Evolutionary conservation across 108 stramenopile species (phyloP).

Genomic region (Skeletonema menzelii): DNA sequence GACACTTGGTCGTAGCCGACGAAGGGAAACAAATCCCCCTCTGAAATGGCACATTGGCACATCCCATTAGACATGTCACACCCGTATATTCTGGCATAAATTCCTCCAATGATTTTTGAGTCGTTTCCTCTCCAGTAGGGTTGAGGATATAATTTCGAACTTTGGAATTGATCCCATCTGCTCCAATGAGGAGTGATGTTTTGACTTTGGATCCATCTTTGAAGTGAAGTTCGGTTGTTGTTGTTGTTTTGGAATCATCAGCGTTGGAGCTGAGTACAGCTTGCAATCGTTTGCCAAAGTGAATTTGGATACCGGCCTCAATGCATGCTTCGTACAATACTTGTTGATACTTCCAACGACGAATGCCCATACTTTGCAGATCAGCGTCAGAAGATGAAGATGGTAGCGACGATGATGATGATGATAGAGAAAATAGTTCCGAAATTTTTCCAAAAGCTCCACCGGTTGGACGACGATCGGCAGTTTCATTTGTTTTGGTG

Average conservation of each 20-base stretch:
- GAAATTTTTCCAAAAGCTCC: conserved; percentile 11
- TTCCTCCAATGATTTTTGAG: conserved; percentile 33
- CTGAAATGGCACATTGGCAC: conserved; percentile 34
- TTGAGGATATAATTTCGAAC: conserved; percentile 53
- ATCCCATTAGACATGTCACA: conserved; percentile 66
- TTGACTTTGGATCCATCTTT: conserved; percentile 50
- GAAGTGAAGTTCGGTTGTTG: conserved; percentile 47
- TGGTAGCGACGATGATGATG: not conserved
- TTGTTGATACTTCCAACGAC: conserved; percentile 62
- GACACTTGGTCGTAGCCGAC: conserved; percentile 60
- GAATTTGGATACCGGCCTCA: conserved; percentile 41
- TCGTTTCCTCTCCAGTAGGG: conserved; percentile 7
- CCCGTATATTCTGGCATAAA: conserved; percentile 44
- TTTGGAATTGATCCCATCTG: conserved; percentile 67
- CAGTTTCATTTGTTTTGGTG: not conserved
- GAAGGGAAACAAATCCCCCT: conserved; percentile 60
- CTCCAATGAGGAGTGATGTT: conserved; percentile 50
- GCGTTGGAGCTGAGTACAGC: not conserved
- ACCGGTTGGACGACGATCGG: conserved; percentile 27
- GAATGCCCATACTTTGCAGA: conserved; percentile 53
- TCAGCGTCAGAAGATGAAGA: conserved; percentile 32
- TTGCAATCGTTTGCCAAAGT: conserved; percentile 52
- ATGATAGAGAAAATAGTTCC: not conserved
- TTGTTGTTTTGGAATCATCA: conserved; percentile 3
- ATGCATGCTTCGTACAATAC: conserved; percentile 48